Evolutionary conservation across 2,329 filamentous ascomycete species (phyloP).

Genomic region (Mariannaea sp.): DNA sequence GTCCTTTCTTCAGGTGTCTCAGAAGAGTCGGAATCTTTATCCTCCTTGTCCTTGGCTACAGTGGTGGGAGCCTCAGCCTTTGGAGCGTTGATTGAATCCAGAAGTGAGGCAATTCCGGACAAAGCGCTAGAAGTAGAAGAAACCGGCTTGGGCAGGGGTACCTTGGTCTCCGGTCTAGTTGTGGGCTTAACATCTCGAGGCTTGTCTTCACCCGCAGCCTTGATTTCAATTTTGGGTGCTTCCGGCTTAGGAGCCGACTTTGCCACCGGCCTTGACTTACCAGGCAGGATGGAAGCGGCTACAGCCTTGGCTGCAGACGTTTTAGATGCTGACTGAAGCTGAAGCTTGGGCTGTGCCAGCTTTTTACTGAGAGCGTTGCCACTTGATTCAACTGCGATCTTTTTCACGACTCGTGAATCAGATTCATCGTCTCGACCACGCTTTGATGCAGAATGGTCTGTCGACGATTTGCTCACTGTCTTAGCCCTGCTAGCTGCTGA

Average conservation of each 20-base stretch:
- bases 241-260: conserved; percentile 50
- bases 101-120: conserved; percentile 59
- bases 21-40: conserved; percentile 51
- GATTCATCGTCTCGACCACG: conserved; percentile 48
- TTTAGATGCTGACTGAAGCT: conserved; percentile 39
- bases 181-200: conserved; percentile 38
- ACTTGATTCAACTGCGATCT: conserved; percentile 48
- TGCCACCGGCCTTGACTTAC: conserved; percentile 51
- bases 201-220: conserved; percentile 41
- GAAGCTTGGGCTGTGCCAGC: conserved; percentile 44
- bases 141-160: conserved; percentile 38
- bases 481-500: conserved; percentile 47
- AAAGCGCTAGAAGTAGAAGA: conserved; percentile 43
- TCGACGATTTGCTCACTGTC: conserved; percentile 38
- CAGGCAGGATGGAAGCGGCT: conserved; percentile 50
- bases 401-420: conserved; percentile 48
- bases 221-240: conserved; percentile 32
- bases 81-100: conserved; percentile 55
- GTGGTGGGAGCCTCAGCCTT: conserved; percentile 47
- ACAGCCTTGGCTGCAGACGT: conserved; percentile 40
- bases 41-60: conserved; percentile 62
- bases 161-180: conserved; percentile 40
- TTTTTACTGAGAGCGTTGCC: conserved; percentile 48
- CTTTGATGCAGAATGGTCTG: conserved; percentile 41
- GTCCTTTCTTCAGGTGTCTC: conserved; percentile 72